These are phyloP conservation scores for Tolypocladium album DNA, from an alignment of 2,329 filamentous ascomycete species.

Conservation along the genomic window DNA sequence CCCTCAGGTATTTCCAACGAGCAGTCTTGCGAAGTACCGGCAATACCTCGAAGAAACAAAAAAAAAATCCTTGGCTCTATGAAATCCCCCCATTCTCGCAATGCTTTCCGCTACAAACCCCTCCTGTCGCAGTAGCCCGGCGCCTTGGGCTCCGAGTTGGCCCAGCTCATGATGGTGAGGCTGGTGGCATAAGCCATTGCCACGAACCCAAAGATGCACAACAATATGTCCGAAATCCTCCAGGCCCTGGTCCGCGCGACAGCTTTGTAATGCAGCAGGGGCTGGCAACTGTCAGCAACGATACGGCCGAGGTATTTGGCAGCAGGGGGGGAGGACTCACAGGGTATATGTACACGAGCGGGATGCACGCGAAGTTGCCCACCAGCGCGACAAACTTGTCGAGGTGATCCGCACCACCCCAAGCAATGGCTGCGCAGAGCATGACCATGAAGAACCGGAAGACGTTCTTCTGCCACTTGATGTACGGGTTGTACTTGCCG, in stretches of 20 bases:
- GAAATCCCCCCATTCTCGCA: not conserved
- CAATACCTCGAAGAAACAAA: not conserved
- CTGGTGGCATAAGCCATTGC: conserved; percentile 90
- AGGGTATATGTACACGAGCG: conserved; percentile 93
- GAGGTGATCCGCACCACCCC: conserved; percentile 82
- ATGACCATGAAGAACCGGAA: conserved; percentile 92
- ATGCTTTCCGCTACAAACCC: conserved; percentile 5
- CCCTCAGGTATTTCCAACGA: not conserved
- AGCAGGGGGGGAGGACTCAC: conserved; percentile 57
- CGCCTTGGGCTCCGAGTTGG: conserved; percentile 38
- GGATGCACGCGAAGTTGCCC: conserved; percentile 95
- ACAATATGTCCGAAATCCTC: conserved; percentile 58
- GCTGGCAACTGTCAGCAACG: conserved; percentile 44
- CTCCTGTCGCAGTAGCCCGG: conserved; percentile 45
- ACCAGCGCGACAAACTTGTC: conserved; percentile 97
- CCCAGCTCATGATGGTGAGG: conserved; percentile 82
- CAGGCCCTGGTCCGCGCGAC: conserved; percentile 61
- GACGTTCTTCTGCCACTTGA: conserved; percentile 99
- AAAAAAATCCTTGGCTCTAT: not conserved
- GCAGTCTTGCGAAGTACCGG: not conserved
- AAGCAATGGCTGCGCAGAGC: conserved; percentile 77
- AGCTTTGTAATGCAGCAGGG: conserved; percentile 77
- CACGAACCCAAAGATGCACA: conserved; percentile 72
- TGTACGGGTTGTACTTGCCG: conserved; percentile 94
- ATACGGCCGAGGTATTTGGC: not conserved